These are phyloP conservation scores for Microcera coccophila DNA, from an alignment of 2,329 filamentous ascomycete genomes.

Conservation along the genomic window DNA sequence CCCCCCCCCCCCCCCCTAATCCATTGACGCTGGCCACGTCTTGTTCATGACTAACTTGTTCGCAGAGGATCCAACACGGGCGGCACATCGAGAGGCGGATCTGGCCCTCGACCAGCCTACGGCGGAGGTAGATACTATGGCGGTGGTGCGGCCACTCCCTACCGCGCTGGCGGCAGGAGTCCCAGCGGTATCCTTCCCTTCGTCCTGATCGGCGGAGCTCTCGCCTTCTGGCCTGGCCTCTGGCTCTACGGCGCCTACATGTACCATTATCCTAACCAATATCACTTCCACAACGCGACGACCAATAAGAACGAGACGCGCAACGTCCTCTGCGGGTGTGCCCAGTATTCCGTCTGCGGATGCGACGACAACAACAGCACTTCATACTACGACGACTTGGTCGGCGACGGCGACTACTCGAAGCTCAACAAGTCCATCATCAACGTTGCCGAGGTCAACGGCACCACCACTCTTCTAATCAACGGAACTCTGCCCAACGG, in stretches of 20 bases:
- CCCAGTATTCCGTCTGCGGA: slow-evolving; percentile 49
- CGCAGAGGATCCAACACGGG: slow-evolving; percentile 34
- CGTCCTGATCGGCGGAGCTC: slow-evolving; percentile 44
- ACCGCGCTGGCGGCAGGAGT: slow-evolving; percentile 51
- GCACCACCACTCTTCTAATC: slow-evolving; percentile 61
- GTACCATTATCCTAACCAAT: slow-evolving; percentile 46
- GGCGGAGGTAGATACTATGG: slow-evolving; percentile 64
- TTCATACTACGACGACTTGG: slow-evolving; percentile 57
- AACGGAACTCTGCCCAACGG: slow-evolving; percentile 77
- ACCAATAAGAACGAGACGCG: slow-evolving; percentile 38
- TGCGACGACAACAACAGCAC: slow-evolving; percentile 65
- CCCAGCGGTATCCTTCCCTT: slow-evolving; percentile 51
- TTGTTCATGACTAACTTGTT: not conserved
- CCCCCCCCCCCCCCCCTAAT: too few species aligned
- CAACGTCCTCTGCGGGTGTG: slow-evolving; percentile 48
- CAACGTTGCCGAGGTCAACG: slow-evolving; percentile 57
- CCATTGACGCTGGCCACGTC: not conserved
- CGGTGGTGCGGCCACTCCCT: slow-evolving; percentile 61
- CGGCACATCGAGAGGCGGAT: slow-evolving; percentile 54
- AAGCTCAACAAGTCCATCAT: slow-evolving; percentile 60
- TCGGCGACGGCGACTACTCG: slow-evolving; percentile 61
- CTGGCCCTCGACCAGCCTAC: slow-evolving; percentile 53
- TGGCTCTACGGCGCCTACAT: slow-evolving; percentile 63
- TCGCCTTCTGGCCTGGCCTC: slow-evolving; percentile 60
- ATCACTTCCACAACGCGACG: slow-evolving; percentile 48